These are phyloP conservation scores for Physaria fendleri DNA, from an alignment of 345 rosid species.

Conservation along the genomic window DNA sequence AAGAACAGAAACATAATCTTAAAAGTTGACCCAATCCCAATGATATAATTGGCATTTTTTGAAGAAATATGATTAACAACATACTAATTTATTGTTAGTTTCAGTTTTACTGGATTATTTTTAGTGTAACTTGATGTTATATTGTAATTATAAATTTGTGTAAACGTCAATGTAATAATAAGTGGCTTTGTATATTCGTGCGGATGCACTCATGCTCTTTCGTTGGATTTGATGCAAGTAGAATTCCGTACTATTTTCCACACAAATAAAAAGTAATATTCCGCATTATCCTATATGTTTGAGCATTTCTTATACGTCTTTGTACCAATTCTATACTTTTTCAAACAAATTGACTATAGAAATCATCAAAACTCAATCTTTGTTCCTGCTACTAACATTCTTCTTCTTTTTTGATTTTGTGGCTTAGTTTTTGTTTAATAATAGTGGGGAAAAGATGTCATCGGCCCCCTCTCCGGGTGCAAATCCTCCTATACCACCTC, in stretches of 20 bases:
- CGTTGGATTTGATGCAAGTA: not conserved
- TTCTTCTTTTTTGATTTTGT: not conserved
- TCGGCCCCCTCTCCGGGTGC: conserved; percentile 38
- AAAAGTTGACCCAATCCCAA: not conserved
- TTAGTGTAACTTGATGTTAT: conserved; percentile 5
- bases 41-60: not conserved
- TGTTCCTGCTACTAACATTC: conserved; percentile 3
- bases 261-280: not conserved
- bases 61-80: not conserved
- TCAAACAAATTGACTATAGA: not conserved
- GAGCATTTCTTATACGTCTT: not conserved
- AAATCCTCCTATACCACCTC: not conserved
- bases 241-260: no score
- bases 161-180: not conserved
- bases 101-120: not conserved
- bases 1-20: not conserved
- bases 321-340: not conserved
- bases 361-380: conserved; percentile 1
- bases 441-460: conserved; percentile 32
- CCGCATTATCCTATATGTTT: not conserved
- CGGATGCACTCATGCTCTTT: not conserved
- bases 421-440: not conserved
- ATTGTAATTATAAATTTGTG: not conserved
- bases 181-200: not conserved
- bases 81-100: not conserved